Evolutionary conservation across 768 basidiomycete species (phyloP), one percentile per base, ranked within the genome.

Genomic region (Pleurotus giganteus): DNA sequence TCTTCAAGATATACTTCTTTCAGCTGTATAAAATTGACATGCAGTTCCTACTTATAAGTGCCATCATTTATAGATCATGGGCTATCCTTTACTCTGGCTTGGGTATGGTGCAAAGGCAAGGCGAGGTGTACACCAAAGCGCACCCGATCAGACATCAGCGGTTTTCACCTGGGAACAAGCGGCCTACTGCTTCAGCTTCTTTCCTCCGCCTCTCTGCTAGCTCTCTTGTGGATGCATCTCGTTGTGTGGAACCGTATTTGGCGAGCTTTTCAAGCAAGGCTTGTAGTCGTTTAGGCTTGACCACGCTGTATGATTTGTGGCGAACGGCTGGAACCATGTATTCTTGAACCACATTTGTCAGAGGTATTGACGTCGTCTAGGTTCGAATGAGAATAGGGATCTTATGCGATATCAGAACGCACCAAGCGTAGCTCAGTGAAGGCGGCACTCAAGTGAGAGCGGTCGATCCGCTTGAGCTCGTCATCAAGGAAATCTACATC

Each of bases 401-500:
- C 19, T 58, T 24, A 55, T 55, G 24, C 50, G 21, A 46, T 29
- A 47, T 43, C n/a, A 39, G 26, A 34, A 74, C 85, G 66, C 69
- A 93, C 94, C 59, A 81, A 72, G 47, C 86, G 88, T 57, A 98
- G 73, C 67, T 96, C 94, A 19, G 77, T 70, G 68, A 98, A 96
- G 13, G 85, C 86, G 9, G 81, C 71, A 51, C 77, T 79, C 21
- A 95, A 75, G 65, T 91, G 85, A 1, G 78, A 72, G 62, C 88
- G 79, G 19, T 87, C 91, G 52, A 89, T 85, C 42, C 85, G 75
- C 61, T 83, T 85, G 60, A 95, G 81, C 62, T 94, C 90, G n/a
- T 84, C 83, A 59, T 96, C 92, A 51, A 98, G 77, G 68, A 95
- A 97, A 55, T 86, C 84, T 57, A 94, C 81, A 65, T 98, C 95